Evolutionary conservation across 2,329 filamentous ascomycete genomes (phyloP), one percentile per base, ranked within the genome.

Genomic region (Cladosporium cucumerinum): DNA sequence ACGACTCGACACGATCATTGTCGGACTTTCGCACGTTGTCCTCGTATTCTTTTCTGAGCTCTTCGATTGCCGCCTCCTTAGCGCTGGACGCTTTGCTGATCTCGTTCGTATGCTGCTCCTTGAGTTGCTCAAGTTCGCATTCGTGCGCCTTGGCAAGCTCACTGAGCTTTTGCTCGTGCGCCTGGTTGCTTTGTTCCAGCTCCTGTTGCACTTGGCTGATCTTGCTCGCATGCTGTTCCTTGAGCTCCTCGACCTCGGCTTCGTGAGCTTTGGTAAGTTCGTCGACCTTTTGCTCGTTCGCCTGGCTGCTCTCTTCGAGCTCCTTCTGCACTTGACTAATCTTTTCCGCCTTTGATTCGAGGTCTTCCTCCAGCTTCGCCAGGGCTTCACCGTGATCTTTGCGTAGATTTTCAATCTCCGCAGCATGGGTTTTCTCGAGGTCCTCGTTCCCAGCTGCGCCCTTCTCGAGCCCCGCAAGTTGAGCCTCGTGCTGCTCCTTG

Each of bases 291-390:
- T 52, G n/a, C 21, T 59, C 55, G 21, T 43, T 30, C 28, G 21
- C 3, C 30, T 64, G 46, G 26, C 39, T n/a, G 16, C 6, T 32
- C 5, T 62, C 49, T 18, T 34, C n/a, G 18, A 55, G 64, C 32
- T 25, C n/a, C 23, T 57, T 7, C 26, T 59, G 57, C 21, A 46
- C 57, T 28, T 46, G 39, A 18, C 23, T 43, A 23, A 57, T 26
- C 48, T 59, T 30, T 10, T 57, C 62, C 8, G 23, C 18, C 25
- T 64, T 57, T 0, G 12, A n/a, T 2, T 30, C 12, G 55, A 67
- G 63, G 34, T 69, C 67, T 5, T 52, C 61, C 34, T 67, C 57
- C 16, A 68, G 55, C 2, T 52, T 65, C 25, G 61, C 66, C 21
- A 69, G 28, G 18, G 51, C 63, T 18, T 52, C 67, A 39, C 65